Base-by-base conservation (phyloP, 371 early-diverging fungal genomes). In the Capniomyces stellatus region DNA sequence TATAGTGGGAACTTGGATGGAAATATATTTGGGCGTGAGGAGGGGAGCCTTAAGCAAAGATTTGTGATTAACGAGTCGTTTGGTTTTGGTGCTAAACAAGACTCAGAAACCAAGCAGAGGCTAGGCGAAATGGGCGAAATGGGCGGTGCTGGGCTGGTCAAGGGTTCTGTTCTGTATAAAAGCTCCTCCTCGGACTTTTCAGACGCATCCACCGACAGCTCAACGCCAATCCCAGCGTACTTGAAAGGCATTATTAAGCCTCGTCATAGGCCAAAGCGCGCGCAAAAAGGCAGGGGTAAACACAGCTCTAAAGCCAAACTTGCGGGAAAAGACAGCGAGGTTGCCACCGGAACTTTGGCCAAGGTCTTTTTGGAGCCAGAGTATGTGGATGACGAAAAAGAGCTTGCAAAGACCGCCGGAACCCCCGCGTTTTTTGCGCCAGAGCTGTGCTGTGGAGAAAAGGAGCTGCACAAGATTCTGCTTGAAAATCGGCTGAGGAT, bases 371-470 rank as follows among this genome's bases (percentile, higher is more conserved):
- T 57, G 43, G 58, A 56, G 35, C 63, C 64, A 29, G 62, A 63
- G 43, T 69, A 73, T 30, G 52, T 54, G 43, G 61, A 55, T 24
- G 58, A 63, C 25, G 86, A 83, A 56, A 70, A 76, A 29, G 89
- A 93, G 65, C 73, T 96, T 25, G 85, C 89, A 27, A 90, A 89
- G 61, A 94, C 98, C 0, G 95, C 89, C 13, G 98, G 98, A 0
- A 86, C 85, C 23, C 98, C 98, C 1, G 95, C 98, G 2, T 97
- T 94, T 63, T 93, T 94, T 73, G 97, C 95, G 18, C 97, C 95
- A 12, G 95, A 94, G 64, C 71, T 93, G 10, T 96, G 97, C 61
- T 82, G 79, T 56, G 75, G 87, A 1, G 69, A 74, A 43, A 78
- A 78, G 48, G 75, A 69, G 52, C 60, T 70, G 50, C 54, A 62